A percentile compares a stretch with the other conserved stretches of the same genome.
Conservation (phyloP, 139 green algal species). For the Coelastrella sp. region DNA sequence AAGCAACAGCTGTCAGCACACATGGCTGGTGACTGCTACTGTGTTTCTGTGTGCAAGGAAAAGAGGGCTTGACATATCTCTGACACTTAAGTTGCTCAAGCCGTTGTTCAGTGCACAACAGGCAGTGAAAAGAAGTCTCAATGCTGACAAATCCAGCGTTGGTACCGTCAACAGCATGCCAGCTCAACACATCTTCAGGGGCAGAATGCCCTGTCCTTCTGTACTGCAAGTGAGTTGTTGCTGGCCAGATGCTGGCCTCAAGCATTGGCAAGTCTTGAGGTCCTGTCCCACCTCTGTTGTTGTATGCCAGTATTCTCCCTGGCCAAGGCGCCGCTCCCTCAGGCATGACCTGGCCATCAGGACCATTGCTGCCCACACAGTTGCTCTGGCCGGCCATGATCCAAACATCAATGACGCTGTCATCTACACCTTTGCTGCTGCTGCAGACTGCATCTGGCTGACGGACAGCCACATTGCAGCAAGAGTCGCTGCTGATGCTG, state of each 20-base stretch:
- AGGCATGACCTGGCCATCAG: conserved; percentile 18
- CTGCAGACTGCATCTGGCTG: background rate
- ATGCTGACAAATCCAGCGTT: background rate
- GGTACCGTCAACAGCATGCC: too few species aligned
- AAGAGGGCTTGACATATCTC: too few species aligned
- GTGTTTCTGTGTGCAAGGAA: too few species aligned
- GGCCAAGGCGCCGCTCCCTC: background rate
- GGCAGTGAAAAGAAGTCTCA: background rate
- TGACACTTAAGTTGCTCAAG: too few species aligned
- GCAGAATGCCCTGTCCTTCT: background rate
- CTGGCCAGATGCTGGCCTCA: background rate
- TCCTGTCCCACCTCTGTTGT: background rate
- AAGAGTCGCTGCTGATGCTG: background rate
- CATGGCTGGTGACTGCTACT: background rate
- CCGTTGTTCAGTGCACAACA: background rate
- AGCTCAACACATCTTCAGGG: background rate
- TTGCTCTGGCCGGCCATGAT: conserved; percentile 28
- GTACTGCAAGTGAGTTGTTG: background rate
- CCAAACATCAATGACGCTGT: conserved; percentile 16
- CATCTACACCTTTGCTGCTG: background rate
- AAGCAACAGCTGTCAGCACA: background rate
- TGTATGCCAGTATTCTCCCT: background rate
- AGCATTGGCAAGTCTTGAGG: background rate
- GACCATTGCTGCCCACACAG: conserved; percentile 11
- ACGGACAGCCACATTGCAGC: background rate